Conservation (phyloP, 31 red algal genomes). For the Asparagopsis taxiformis region DNA sequence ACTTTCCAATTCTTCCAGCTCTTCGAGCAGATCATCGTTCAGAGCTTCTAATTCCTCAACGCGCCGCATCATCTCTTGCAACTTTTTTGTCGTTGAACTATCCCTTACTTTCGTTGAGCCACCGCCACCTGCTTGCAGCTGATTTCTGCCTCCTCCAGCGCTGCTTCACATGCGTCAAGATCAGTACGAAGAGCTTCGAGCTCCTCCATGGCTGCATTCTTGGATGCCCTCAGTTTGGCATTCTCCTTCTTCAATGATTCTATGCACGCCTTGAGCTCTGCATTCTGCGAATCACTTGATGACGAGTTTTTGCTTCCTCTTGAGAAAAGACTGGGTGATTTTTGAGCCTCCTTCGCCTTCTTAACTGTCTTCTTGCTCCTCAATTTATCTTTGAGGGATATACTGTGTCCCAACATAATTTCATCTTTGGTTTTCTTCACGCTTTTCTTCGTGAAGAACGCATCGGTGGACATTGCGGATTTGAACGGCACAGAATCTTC, state of each 20-base stretch:
- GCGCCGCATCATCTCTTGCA: slow-evolving; percentile 3
- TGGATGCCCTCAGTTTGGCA: slow-evolving; percentile 22
- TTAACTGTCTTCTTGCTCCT: slow-evolving; percentile 18
- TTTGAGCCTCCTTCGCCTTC: slow-evolving; percentile 7
- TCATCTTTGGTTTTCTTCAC: slow-evolving; percentile 8
- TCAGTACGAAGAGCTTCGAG: slow-evolving; percentile 21
- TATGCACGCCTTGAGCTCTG: slow-evolving; percentile 33
- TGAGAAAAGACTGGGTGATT: not conserved
- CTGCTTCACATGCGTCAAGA: slow-evolving; percentile 25
- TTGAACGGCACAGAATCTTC: too few species aligned
- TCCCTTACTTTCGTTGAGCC: not conserved
- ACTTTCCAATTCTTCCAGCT: slow-evolving; percentile 22
- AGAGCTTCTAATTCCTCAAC: slow-evolving; percentile 8
- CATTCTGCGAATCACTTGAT: slow-evolving; percentile 19
- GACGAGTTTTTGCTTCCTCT: slow-evolving; percentile 10
- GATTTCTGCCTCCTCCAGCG: slow-evolving; percentile 8
- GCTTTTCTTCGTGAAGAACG: too few species aligned
- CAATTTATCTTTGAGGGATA: slow-evolving; percentile 18
- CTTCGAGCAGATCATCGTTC: slow-evolving; percentile 21
- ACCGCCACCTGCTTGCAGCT: not conserved
- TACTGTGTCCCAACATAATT: slow-evolving; percentile 27
- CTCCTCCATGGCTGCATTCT: slow-evolving; percentile 33
- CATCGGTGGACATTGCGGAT: too few species aligned
- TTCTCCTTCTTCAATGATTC: slow-evolving; percentile 46
- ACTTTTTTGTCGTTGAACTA: not conserved